Conservation (phyloP, 345 rosid species). For the Noccaea caerulescens region DNA sequence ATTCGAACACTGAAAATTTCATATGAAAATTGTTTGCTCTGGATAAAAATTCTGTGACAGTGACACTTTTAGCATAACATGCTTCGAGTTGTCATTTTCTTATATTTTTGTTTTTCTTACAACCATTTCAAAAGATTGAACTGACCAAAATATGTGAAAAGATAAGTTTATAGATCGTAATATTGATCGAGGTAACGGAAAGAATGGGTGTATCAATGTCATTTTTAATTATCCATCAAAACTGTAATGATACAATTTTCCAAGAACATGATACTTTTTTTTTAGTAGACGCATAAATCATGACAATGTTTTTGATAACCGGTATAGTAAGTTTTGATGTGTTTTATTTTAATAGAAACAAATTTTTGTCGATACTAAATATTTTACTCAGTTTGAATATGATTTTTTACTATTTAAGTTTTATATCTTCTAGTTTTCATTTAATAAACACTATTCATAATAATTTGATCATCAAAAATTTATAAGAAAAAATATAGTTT, state of each 20-base stretch:
- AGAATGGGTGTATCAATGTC: background rate
- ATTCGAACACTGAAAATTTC: slow-evolving; percentile 24
- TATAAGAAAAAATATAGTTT: background rate
- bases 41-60: slow-evolving; percentile 24
- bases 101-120: slow-evolving; percentile 11
- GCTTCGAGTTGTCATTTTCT: slow-evolving; percentile 28
- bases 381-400: background rate
- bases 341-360: too few species aligned
- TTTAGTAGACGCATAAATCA: background rate
- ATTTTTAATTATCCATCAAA: background rate
- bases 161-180: slow-evolving; percentile 12
- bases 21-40: slow-evolving; percentile 35
- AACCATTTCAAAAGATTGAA: slow-evolving; percentile 5
- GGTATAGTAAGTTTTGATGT: too few species aligned
- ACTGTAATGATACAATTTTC: background rate
- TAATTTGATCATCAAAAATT: background rate
- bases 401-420: too few species aligned
- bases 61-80: slow-evolving; percentile 21
- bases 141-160: background rate
- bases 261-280: background rate
- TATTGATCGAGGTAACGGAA: background rate
- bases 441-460: background rate
- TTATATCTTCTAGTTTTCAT: background rate
- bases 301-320: background rate
- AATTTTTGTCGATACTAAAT: background rate